Evolutionary conservation across 208 protist genomes (phyloP), one percentile per base, ranked within the genome.

Genomic region (Trypanosoma avium): DNA sequence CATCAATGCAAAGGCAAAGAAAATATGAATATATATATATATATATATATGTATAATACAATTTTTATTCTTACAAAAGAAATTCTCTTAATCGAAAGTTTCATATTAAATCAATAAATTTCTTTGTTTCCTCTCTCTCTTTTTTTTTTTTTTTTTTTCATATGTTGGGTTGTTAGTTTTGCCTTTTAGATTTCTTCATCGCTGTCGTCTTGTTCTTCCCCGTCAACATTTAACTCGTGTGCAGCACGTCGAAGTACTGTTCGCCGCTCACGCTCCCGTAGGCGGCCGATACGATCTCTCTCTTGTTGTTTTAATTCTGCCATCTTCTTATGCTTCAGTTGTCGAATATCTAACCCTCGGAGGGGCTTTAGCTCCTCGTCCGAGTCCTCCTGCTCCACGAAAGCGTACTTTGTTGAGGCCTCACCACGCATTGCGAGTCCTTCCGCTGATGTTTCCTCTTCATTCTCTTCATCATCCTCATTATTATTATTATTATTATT

Each of bases 241-340:
- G 33, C 13, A 30, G 59, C 32, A 35, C 59, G 58, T 17, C 83
- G 67, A 5, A 86, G 42, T 1, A 73, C 72, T 21, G 83, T 82
- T 27, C 83, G 70, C 19, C 83, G 67, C 40, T 90, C 83, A 12
- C 83, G 75, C 50, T 90, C 83, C 17, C 77, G 72, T 42, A 90
- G 33, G 54, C 59, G 55, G 24, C 58, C 45, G 26, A 90, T n/a
- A 19, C 53, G 70, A 19, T 86, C 75, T 26, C 73, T 58, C 26
- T 79, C 49, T 32, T 84, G 66, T 8, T 66, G 73, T 17, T 66
- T 47, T 12, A 45, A 19, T 38, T 53, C 29, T 13, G 42, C 42
- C 10, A 35, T 29, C n/a, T 81, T 61, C 24, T 61, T 61, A 33
- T 67, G 61, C 32, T 84, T 77, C 33, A 90, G 61, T 24, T 81